A percentile compares a stretch with the other conserved stretches of the same genome.
These are phyloP conservation scores for Crataegus laevigata DNA, from an alignment of 306 rosid species.

Conservation along the genomic window DNA sequence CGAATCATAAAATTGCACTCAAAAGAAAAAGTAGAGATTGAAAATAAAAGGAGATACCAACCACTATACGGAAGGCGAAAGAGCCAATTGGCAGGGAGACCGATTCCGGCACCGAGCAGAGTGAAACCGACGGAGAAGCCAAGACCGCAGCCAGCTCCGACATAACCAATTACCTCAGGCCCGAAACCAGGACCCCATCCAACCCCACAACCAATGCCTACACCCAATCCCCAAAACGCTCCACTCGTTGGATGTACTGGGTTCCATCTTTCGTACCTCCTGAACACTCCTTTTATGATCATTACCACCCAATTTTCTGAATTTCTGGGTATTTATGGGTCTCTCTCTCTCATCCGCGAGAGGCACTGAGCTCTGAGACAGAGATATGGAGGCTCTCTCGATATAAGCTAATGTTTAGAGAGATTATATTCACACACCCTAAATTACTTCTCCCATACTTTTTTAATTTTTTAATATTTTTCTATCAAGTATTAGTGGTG, in stretches of 20 bases:
- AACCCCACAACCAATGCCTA: constrained; percentile 89
- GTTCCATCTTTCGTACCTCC: constrained; percentile 79
- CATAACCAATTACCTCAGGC: constrained; percentile 85
- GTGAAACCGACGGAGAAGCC: constrained; percentile 89
- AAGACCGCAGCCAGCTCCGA: constrained; percentile 93
- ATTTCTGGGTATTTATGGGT: neutral
- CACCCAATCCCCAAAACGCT: constrained; percentile 93
- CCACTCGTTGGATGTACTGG: constrained; percentile 89
- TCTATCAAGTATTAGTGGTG: too few relatives aligned
- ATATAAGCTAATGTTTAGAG: too few relatives aligned
- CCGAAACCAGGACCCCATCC: constrained; percentile 99
- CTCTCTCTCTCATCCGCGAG: neutral
- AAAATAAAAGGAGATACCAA: neutral
- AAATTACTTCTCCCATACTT: too few relatives aligned
- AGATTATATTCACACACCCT: too few relatives aligned
- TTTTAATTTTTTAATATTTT: too few relatives aligned
- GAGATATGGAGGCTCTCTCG: too few relatives aligned
- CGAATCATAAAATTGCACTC: too few relatives aligned
- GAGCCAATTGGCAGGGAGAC: constrained; percentile 64
- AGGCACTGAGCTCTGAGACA: neutral
- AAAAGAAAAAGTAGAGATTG: neutral
- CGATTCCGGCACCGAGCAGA: constrained; percentile 70
- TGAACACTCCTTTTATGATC: constrained; percentile 71
- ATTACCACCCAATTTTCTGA: constrained; percentile 8
- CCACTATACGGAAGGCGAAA: constrained; percentile 55